Base-by-base conservation (phyloP, 768 basidiomycete genomes). In the Termitomyces sp. region DNA sequence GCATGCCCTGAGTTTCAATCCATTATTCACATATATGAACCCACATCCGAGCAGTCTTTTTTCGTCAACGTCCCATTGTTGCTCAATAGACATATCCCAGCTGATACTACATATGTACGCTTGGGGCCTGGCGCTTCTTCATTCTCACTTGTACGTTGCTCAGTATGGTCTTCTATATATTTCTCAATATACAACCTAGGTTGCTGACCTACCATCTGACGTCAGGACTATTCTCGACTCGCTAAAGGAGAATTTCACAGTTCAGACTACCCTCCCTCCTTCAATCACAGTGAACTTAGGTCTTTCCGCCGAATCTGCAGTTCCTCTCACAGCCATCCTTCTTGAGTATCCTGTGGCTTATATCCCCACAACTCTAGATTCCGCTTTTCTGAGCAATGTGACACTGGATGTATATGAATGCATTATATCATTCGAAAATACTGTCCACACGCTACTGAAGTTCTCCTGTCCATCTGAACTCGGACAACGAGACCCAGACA, bases 311-410 rank as follows among this genome's bases (percentile, higher is more conserved):
- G 64, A 69, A 57, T 65, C 57, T 10, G 69, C 74, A 2, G 71
- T 88, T 44, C 80, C 86, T 14, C 72, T 88, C 5, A 83, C 86
- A 4, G 87, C 77, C 1, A 60, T 85, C 8, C 67, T 88, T 28
- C 78, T 88, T 36, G 86, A 86, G 59, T 88, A 88, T 63, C 81
- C 82, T 9, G 78, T 87, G 9, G 76, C 79, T 26, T 85, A 85
- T 52, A 66, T 79, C 33, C 77, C 77, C 33, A 59, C 54, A 14
- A 59, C 64, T 0, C 50, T 67, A 5, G 61, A 62, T 0, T 69
- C 73, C 55, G 67, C 64, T 8, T 83, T 80, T 64, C 75, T 88
- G n/a, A 70, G 71, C 49, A 67, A 78, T 20, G 73, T 77, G 3
- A 64, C 75, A 6, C 71, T 89, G 50, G 77, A 85, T 58, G 70